phyloP scores from a whole-genome alignment of 371 early-diverging fungal species.

The Rhizopus sp. region DNA sequence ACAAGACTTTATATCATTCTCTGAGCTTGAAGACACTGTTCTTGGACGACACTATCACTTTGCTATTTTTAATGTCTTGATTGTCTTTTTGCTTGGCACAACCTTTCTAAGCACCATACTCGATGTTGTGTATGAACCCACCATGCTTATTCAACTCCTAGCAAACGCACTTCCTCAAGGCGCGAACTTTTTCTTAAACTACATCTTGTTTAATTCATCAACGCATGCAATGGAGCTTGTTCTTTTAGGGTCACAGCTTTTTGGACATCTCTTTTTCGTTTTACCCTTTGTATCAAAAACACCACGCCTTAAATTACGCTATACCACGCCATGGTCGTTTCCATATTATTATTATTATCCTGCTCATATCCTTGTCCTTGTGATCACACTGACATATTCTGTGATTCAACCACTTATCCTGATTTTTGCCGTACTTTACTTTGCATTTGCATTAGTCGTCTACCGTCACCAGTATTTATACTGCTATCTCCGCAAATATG shows the following conservation, averaged over 20 bases:
- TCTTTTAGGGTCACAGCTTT: conserved; percentile 60
- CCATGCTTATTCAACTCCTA: conserved; percentile 63
- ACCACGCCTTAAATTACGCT: conserved; percentile 66
- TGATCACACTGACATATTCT: conserved; percentile 84
- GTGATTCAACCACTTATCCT: conserved; percentile 88
- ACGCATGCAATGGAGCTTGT: conserved; percentile 75
- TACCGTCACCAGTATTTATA: conserved; percentile 83
- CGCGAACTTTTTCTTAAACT: conserved; percentile 80
- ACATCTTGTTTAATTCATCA: conserved; percentile 70
- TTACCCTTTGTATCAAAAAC: conserved; percentile 62
- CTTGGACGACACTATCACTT: conserved; percentile 83
- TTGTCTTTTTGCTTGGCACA: conserved; percentile 82
- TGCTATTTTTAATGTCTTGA: conserved; percentile 86
- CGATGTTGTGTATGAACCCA: conserved; percentile 68
- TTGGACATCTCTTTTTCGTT: conserved; percentile 53
- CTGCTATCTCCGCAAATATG: conserved; percentile 85
- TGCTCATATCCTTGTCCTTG: conserved; percentile 76
- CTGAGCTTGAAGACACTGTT: conserved; percentile 66
- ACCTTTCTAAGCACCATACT: conserved; percentile 75
- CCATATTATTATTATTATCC: conserved; percentile 72
- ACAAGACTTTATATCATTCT: conserved; percentile 62
- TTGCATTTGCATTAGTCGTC: conserved; percentile 68
- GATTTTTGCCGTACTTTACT: conserved; percentile 78
- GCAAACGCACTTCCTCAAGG: conserved; percentile 72
- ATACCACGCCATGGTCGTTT: conserved; percentile 65